A percentile compares a stretch with the other conserved stretches of the same genome.
phyloP scores from a whole-genome alignment of 495 filamentous ascomycete species.

The Hypomontagnella monticulosa region DNA sequence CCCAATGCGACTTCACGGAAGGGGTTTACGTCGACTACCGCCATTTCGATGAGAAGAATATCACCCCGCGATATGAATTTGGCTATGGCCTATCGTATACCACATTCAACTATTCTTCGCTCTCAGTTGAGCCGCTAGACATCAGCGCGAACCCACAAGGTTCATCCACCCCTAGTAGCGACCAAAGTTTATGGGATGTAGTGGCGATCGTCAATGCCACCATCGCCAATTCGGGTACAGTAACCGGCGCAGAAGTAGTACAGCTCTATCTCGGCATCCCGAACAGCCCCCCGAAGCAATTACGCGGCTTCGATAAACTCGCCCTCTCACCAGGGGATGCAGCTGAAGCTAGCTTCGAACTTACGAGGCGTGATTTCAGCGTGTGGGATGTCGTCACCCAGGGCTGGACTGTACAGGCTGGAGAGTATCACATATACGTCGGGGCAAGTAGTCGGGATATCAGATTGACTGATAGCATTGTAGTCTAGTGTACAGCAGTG shows the following conservation, averaged over 20 bases:
- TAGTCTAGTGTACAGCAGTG: constrained; percentile 22
- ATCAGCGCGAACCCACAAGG: constrained; percentile 50
- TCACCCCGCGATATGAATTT: constrained; percentile 74
- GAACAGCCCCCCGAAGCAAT: constrained; percentile 68
- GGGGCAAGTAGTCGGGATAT: constrained; percentile 63
- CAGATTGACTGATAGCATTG: constrained; percentile 44
- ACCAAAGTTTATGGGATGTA: constrained; percentile 67
- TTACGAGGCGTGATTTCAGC: constrained; percentile 75
- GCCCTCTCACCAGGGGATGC: constrained; percentile 61
- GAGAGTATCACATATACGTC: constrained; percentile 54
- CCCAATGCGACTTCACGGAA: constrained; percentile 70
- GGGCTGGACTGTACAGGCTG: constrained; percentile 79
- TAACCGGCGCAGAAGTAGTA: constrained; percentile 73
- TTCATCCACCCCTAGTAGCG: constrained; percentile 58
- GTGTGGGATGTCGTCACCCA: constrained; percentile 78
- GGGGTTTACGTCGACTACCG: constrained; percentile 73
- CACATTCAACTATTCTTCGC: constrained; percentile 63
- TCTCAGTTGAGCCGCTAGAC: constrained; percentile 47
- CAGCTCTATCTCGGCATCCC: constrained; percentile 74
- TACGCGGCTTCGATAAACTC: constrained; percentile 82
- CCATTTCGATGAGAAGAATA: constrained; percentile 69
- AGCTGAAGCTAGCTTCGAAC: constrained; percentile 66
- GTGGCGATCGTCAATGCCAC: constrained; percentile 65
- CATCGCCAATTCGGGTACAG: constrained; percentile 72
- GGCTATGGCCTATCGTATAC: constrained; percentile 78